Evolutionary conservation across 495 filamentous ascomycete species (phyloP), one percentile per base, ranked within the genome.

Genomic region (Xylaria flabelliformis): DNA sequence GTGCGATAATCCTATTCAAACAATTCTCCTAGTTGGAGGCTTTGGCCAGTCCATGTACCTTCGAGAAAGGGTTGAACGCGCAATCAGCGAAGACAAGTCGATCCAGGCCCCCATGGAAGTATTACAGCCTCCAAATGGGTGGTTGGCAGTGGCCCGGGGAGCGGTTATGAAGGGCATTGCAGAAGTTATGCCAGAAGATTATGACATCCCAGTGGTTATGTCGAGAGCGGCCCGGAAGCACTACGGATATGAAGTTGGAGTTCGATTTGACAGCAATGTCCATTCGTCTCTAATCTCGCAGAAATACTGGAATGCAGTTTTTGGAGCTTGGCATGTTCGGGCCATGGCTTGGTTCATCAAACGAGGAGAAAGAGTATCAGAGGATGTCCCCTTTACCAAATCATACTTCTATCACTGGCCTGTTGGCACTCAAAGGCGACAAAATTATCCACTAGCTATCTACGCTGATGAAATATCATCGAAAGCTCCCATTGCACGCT

Each of bases 11-110:
- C 82, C 80, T 1, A 80, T 82, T 13, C 79, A 85, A 73, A 86
- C 88, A 3, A 89, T 93, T 42, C 81, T 93, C n/a, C 84, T 93
- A 0, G 91, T 93, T 19, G 91, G 91, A 4, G 91, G 91, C 0
- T 91, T 93, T 70, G 91, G 91, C n/a, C 84, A 87, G 48, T 91
- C 87, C 26, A 88, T 86, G 72, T 93, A 92, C 77, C 84, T 93
- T 63, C 88, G 86, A 71, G 85, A 85, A 73, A 82, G 87, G 0
- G 77, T 93, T 63, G 81, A 77, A 7, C 77, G 80, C 19, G 78
- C 83, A 21, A 76, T 83, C 26, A 63, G 56, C 36, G 70, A 67
- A 9, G 64, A 67, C 29, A 10, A 51, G 17, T 50, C 64, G 9
- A 67, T 62, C 1, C 77, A 84, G 36, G 1, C n/a, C 4, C 59